These are phyloP conservation scores for Rubia yunnanensis DNA, from an alignment of 257 asterid species.

Conservation along the genomic window DNA sequence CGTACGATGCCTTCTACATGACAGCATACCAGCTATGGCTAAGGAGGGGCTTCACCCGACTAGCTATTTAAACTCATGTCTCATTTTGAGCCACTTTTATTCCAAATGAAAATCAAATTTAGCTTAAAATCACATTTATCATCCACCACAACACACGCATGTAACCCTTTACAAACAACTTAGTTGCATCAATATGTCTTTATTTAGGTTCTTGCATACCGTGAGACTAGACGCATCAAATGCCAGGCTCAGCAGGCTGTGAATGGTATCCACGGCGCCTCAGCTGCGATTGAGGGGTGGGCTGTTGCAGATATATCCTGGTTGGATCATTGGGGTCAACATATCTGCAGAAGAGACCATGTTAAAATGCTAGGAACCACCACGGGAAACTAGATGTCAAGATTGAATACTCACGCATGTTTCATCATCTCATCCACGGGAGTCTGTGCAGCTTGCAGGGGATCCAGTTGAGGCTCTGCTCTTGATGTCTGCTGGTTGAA, in stretches of 20 bases:
- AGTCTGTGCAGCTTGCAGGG: constrained; percentile 88
- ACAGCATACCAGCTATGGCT: constrained; percentile 74
- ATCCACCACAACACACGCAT: not conserved
- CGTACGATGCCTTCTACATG: constrained; percentile 63
- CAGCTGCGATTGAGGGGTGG: constrained; percentile 67
- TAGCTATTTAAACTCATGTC: not conserved
- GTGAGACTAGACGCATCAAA: constrained; percentile 7
- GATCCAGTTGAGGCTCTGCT: constrained; percentile 59
- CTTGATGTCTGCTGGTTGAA: constrained; percentile 38
- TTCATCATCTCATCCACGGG: constrained; percentile 98
- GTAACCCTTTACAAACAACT: not conserved
- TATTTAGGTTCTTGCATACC: not conserved
- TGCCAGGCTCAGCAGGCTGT: constrained; percentile 23
- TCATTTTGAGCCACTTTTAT: not conserved
- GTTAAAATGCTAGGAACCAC: not conserved
- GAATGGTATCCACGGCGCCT: constrained; percentile 85
- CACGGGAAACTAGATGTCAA: too few relatives aligned
- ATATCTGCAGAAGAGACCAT: constrained; percentile 44
- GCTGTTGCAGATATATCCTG: constrained; percentile 90
- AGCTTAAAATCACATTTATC: not conserved
- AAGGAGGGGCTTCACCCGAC: constrained; percentile 40
- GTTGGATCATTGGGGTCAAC: constrained; percentile 97
- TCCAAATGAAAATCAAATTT: not conserved
- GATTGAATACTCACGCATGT: constrained; percentile 47
- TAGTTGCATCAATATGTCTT: not conserved